Base-by-base conservation (phyloP, 176 grass and related monocot genomes). In the Hyparrhenia diplandra region DNA sequence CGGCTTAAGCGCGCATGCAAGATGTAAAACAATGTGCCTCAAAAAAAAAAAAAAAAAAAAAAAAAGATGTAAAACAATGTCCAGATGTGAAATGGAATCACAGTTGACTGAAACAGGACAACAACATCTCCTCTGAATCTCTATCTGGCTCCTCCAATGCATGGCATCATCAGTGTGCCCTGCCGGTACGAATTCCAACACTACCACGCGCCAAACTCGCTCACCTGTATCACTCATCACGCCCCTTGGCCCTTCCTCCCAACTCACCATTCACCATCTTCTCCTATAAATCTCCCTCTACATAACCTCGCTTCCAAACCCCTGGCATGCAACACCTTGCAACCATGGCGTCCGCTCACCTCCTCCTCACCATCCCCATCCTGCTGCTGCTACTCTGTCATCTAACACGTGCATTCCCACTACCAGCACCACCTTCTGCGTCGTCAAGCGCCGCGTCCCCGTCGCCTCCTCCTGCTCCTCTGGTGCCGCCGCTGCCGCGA, bases 191-290 rank as follows among this genome's bases (percentile, higher is more conserved):
- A 80, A 17, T 69, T 40, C 29, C 63, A 37, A n/a, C 63, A 25
- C 77, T 80, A 67, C 77, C 63, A 39, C 77, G 13, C 25, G 8
- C 78, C 78, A 80, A 80, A 61, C 58, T 13, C 21, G 37, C 31
- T 40, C 64, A 80, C 78, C 78, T 80, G 18, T 80, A 57, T 87
- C 85, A 59, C 67, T 13, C 76, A 18, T 63, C 87, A 34, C 69
- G 47, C 82, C 39, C 46, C 71, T 64, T 80, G 46, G 6, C 82
- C 25, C 67, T 60, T 59, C 57, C 49, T 37, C 58, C 46, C 41
- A 84, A 49, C 75, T 70, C 28, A 6, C n/a, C n/a, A n/a, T n/a
- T 6, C 12, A 42, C 13, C 13, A 4, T 1, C 34, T 23, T 1
- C 34, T 23, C 67, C 67, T 85, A 85, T 85, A 85, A 85, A 61